These are phyloP conservation scores for Chaetomiaceae sp. DNA, from an alignment of 2,329 filamentous ascomycete species.

Conservation along the genomic window DNA sequence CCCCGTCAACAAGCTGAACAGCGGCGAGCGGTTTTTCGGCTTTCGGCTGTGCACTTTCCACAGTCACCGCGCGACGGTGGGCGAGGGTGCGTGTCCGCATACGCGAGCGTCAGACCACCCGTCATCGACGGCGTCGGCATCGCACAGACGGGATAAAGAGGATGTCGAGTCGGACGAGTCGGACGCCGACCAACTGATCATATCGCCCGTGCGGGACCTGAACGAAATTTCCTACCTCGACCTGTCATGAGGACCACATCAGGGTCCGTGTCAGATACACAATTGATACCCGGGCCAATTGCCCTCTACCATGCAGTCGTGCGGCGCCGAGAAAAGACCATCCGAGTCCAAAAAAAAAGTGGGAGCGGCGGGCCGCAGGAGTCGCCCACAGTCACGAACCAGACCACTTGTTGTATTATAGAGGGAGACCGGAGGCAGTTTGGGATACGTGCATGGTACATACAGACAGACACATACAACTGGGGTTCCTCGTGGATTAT, in stretches of 20 bases:
- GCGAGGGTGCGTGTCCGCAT: slow-evolving; percentile 52
- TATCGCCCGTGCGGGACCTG: slow-evolving; percentile 20
- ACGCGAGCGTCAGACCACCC: slow-evolving; percentile 3
- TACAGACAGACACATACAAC: too few relatives aligned
- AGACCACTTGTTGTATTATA: too few relatives aligned
- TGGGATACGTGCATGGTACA: too few relatives aligned
- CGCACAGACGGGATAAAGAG: slow-evolving; percentile 11
- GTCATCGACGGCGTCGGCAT: not conserved
- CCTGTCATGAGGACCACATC: slow-evolving; percentile 16
- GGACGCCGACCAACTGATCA: slow-evolving; percentile 18
- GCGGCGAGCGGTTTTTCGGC: slow-evolving; percentile 55
- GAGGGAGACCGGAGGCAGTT: too few relatives aligned
- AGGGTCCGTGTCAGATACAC: not conserved
- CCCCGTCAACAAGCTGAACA: slow-evolving; percentile 51
- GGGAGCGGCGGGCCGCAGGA: too few relatives aligned
- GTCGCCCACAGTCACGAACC: too few relatives aligned
- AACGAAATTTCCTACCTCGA: slow-evolving; percentile 21
- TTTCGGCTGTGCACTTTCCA: slow-evolving; percentile 60
- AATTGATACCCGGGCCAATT: too few relatives aligned
- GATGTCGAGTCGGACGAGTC: slow-evolving; percentile 19
- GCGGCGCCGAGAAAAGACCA: too few relatives aligned
- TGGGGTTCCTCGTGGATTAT: too few relatives aligned
- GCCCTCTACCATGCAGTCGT: too few relatives aligned
- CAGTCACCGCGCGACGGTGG: slow-evolving; percentile 51
- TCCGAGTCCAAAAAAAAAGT: too few relatives aligned